Evolutionary conservation across 1,139 yeast species (phyloP), one percentile per base, ranked within the genome.

Genomic region (Saccharomyces hybrid): DNA sequence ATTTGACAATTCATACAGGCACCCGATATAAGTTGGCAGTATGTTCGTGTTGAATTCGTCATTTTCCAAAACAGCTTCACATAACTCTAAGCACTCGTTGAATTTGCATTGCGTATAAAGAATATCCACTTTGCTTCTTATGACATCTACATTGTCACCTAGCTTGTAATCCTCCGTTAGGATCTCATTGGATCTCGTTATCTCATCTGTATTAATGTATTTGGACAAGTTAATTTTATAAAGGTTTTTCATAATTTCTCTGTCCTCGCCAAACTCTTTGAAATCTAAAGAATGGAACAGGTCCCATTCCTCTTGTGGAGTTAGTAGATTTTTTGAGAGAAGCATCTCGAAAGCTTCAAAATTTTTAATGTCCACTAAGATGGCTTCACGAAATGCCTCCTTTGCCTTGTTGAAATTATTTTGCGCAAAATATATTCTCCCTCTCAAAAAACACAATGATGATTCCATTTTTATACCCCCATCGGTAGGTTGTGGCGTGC

Each of bases 331-430:
- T 63, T 88, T 87, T 44, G 79, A 74, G 2, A 88, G 79, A 52
- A 95, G 76, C 66, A 87, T 93, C 63, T 88, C 82, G 68, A 89
- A 89, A 0, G 99, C 98, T 63, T 95, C 99, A 69, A 78, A 93
- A 70, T 98, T 93, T 67, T 90, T 89, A 9, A 88, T 91, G 70
- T 95, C 99, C 1, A 88, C 89, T 60, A 81, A 64, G 0, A 91
- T 83, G 0, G 99, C 97, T 66, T 90, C 97, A 64, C 84, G 83
- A 66, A 84, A 91, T 56, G 95, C 86, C 56, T 87, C 91, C 64
- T 88, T 90, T 0, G 99, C 99, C 59, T 80, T 77, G 34, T 87
- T 95, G 67, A 88, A 86, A 69, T 88, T 88, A 69, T 87, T 89
- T 65, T 87, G 93, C 57, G 86, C 84, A 4, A 95, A 82, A 68